Percentiles rank a stretch among this genome's conserved stretches.
Evolutionary conservation across 1,284 basidiomycete species (phyloP).

Genomic region (Trametes sp.): DNA sequence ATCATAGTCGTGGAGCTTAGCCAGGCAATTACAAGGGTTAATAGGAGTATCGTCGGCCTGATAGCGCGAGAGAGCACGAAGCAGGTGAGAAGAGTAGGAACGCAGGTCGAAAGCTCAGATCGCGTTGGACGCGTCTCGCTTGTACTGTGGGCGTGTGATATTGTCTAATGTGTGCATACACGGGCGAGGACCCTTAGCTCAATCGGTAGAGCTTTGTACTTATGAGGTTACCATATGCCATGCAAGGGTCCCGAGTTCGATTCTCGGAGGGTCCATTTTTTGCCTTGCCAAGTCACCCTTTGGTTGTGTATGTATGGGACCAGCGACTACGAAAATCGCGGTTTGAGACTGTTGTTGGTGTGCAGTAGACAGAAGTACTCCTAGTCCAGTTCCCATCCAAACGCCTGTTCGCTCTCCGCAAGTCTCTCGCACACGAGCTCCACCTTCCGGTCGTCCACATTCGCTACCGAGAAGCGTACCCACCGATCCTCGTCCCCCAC

Average conservation of each 20-base stretch:
- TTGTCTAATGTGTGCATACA: too few relatives aligned
- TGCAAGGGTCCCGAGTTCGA: slow-evolving; percentile 59
- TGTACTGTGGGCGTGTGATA: too few relatives aligned
- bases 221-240: slow-evolving; percentile 50
- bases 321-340: too few relatives aligned
- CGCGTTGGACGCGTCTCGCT: too few relatives aligned
- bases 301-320: too few relatives aligned
- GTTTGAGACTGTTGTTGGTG: too few relatives aligned
- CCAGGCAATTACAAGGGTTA: too few relatives aligned
- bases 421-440: slow-evolving; percentile 66
- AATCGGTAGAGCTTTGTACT: slow-evolving; percentile 59
- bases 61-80: neutral
- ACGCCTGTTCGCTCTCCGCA: slow-evolving; percentile 41
- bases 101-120: neutral
- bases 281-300: too few relatives aligned
- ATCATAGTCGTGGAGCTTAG: slow-evolving; percentile 62
- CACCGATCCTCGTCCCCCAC: slow-evolving; percentile 58
- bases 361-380: too few relatives aligned
- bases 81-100: neutral
- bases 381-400: slow-evolving; percentile 40
- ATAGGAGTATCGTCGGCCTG: too few relatives aligned
- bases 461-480: slow-evolving; percentile 86
- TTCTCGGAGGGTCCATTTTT: slow-evolving; percentile 54
- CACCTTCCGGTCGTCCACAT: slow-evolving; percentile 73
- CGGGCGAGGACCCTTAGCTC: slow-evolving; percentile 51